phyloP scores from a whole-genome alignment of 192 early-diverging fungal genomes.

The Diversispora eburnea region DNA sequence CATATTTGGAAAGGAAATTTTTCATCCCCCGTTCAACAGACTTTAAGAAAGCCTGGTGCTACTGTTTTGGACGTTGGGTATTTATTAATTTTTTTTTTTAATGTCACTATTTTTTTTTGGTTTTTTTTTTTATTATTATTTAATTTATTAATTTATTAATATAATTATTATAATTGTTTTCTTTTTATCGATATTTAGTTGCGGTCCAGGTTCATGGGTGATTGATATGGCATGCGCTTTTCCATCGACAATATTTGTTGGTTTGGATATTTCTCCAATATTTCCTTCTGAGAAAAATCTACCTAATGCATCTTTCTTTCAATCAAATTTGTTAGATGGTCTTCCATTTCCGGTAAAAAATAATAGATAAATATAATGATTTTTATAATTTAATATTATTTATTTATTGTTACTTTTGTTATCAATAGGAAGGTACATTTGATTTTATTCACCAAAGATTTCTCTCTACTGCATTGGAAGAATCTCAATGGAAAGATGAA shows the following conservation, averaged over 20 bases:
- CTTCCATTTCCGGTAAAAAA: slow-evolving; percentile 7
- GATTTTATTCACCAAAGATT: slow-evolving; percentile 26
- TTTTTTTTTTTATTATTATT: too few species aligned
- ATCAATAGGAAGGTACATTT: slow-evolving; percentile 4
- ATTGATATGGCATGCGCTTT: slow-evolving; percentile 38
- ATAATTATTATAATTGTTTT: neutral
- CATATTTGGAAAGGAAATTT: slow-evolving; percentile 12
- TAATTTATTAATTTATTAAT: neutral
- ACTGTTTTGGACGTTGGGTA: slow-evolving; percentile 24
- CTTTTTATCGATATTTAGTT: neutral
- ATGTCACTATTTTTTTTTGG: too few species aligned
- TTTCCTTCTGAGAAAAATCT: slow-evolving; percentile 15
- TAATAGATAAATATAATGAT: too few species aligned
- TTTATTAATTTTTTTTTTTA: too few species aligned
- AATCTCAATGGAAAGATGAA: slow-evolving; percentile 2
- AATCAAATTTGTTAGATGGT: slow-evolving; percentile 22
- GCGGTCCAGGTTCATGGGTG: slow-evolving; percentile 39
- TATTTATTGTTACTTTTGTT: too few species aligned
- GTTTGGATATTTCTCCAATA: slow-evolving; percentile 36
- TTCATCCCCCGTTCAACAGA: neutral
- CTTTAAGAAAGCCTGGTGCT: neutral
- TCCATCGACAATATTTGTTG: slow-evolving; percentile 30
- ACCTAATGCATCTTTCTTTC: slow-evolving; percentile 8
- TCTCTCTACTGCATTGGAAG: neutral
- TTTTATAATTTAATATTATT: too few species aligned